phyloP scores from a whole-genome alignment of 2,329 filamentous ascomycete genomes.

The Neofusicoccum umdonicola region DNA sequence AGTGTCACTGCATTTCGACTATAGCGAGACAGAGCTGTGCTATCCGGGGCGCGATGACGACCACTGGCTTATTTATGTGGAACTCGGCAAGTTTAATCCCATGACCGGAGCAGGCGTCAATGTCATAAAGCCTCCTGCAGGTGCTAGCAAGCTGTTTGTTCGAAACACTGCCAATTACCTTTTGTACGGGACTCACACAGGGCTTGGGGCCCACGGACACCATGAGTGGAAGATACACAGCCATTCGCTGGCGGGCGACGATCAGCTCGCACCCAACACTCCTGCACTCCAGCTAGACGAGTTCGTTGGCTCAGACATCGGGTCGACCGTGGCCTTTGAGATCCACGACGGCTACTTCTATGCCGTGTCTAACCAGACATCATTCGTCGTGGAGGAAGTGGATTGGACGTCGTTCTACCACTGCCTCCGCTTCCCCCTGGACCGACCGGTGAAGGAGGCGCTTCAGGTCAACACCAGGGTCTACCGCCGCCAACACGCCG shows the following conservation, averaged over 20 bases:
- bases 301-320: constrained; percentile 64
- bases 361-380: constrained; percentile 64
- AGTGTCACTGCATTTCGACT: constrained; percentile 28
- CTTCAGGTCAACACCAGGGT: constrained; percentile 50
- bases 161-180: constrained; percentile 62
- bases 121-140: not conserved
- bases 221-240: constrained; percentile 62
- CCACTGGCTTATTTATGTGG: not conserved
- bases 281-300: constrained; percentile 54
- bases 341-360: constrained; percentile 67
- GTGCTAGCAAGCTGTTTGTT: constrained; percentile 60
- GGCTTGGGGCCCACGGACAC: constrained; percentile 52
- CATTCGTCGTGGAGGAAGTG: constrained; percentile 60
- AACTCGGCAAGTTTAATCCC: constrained; percentile 24
- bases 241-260: constrained; percentile 22
- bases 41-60: not conserved
- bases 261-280: constrained; percentile 18
- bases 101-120: not conserved
- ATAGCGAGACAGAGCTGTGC: not conserved
- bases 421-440: constrained; percentile 61
- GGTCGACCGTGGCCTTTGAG: constrained; percentile 68
- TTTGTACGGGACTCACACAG: constrained; percentile 65
- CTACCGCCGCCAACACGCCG: constrained; percentile 65
- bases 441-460: constrained; percentile 39
- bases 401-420: constrained; percentile 70